Base-by-base conservation (phyloP, 306 rosid genomes). In the Corylus avellana region DNA sequence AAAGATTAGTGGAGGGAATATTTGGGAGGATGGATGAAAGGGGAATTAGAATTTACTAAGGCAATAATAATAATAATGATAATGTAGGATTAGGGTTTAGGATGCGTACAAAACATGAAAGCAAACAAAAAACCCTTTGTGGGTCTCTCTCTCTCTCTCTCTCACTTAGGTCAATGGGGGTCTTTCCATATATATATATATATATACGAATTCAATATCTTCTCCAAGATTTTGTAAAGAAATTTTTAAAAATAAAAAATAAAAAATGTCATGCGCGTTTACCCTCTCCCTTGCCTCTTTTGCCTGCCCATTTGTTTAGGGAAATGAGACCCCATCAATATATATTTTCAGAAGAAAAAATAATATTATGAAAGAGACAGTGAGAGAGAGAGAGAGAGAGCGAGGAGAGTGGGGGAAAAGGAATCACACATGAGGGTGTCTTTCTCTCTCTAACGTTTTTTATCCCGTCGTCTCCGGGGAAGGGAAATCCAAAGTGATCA, bases 371-470 rank as follows among this genome's bases (percentile, higher is more conserved):
- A 12, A 10, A 70, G 37, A 84, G 75, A 77, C 62, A 78, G 44
- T 32, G 64, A 69, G 12, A 3, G 13, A 20, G 72, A 74, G 53
- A 59, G 76, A 51, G 80, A 74, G 72, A 75, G 76, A 81, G 89
- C 83, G 82, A 70, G 59, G 88, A 88, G 89, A 73, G 89, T 89
- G 93, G 93, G 93, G 85, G 85, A 46, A 89, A 89, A 89, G 85
- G 93, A 85, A 78, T 88, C 85, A 85, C 87, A 84, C 89, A 86
- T 73, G 93, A 84, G 71, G 56, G 78, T 83, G 83, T 87, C 84
- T 86, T 85, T 89, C 82, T 89, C 88, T 80, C 82, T 87, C 92
- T 76, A 86, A 63, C 51, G 67, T 77, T 84, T 90, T 92, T 75
- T 87, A 87, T 78, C 95, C 91, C 93, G 92, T 83, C 78, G 77